Percentiles rank a stretch among this genome's conserved stretches.
phyloP scores from a whole-genome alignment of 148 eudicot genomes.

The Rhododendron ferrugineum region DNA sequence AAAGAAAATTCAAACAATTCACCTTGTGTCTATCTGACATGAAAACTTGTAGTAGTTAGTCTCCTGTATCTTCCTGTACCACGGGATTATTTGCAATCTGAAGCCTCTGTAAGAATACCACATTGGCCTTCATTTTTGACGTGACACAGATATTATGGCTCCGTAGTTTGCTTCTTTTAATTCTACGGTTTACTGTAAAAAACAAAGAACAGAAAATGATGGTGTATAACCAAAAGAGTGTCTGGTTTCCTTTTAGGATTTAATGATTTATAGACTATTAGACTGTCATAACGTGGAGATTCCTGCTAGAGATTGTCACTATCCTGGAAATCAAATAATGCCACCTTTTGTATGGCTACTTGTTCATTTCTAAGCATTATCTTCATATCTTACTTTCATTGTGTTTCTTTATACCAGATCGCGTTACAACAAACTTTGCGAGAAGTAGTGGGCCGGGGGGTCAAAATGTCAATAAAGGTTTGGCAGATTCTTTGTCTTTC shows the following conservation, averaged over 20 bases:
- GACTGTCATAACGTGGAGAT: background rate
- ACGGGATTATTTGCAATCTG: background rate
- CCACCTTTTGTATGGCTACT: background rate
- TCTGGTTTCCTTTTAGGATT: background rate
- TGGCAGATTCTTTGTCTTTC: conserved; percentile 8
- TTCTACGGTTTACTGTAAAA: background rate
- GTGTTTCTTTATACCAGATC: conserved; percentile 35
- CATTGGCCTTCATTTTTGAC: background rate
- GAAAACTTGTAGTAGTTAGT: background rate
- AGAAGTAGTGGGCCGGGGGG: conserved; percentile 91
- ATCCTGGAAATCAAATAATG: background rate
- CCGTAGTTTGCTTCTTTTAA: background rate
- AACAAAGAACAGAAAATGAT: background rate
- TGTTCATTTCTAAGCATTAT: background rate
- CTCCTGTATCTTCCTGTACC: background rate
- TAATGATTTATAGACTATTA: background rate
- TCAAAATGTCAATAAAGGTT: conserved; percentile 89
- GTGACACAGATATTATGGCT: background rate
- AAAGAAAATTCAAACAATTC: background rate
- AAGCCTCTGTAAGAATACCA: background rate
- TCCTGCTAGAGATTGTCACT: background rate
- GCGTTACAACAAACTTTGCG: conserved; percentile 68
- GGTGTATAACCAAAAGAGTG: background rate
- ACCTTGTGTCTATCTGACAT: background rate
- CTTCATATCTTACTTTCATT: background rate